These are phyloP conservation scores for Teunomyces tritomae DNA, from an alignment of 805 yeast genomes.

Conservation along the genomic window DNA sequence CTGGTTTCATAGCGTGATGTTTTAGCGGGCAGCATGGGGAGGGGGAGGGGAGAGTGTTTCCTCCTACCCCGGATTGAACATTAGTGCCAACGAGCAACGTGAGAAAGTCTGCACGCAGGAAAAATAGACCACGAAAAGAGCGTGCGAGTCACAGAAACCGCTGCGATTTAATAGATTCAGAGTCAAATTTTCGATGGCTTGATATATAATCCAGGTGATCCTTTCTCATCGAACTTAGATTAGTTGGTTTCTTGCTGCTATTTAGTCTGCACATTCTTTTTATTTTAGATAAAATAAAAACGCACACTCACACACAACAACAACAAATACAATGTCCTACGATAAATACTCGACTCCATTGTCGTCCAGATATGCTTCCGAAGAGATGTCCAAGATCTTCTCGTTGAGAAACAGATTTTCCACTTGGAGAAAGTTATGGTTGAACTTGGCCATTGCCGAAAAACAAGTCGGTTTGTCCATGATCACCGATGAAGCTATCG, in stretches of 20 bases:
- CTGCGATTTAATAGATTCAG: conserved; percentile 1
- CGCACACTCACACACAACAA: background rate
- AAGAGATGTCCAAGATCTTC: conserved; percentile 92
- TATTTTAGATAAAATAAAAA: background rate
- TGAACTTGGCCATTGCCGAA: conserved; percentile 93
- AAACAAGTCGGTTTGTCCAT: conserved; percentile 82
- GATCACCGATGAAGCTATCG: conserved; percentile 87
- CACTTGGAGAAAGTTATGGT: conserved; percentile 98
- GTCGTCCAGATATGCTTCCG: conserved; percentile 95
- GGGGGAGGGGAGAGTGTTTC: too few relatives aligned
- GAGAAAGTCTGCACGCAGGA: too few relatives aligned
- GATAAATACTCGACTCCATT: conserved; percentile 91
- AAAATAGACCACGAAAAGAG: background rate
- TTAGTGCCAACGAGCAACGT: too few relatives aligned
- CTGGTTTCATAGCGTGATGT: too few relatives aligned
- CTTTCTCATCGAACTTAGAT: too few relatives aligned
- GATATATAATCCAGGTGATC: background rate
- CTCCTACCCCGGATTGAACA: background rate
- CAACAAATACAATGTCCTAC: conserved; percentile 28
- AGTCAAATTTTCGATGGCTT: background rate
- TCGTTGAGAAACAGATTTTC: conserved; percentile 92
- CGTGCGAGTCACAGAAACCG: conserved; percentile 3
- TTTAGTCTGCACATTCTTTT: background rate
- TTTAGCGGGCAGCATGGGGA: too few relatives aligned
- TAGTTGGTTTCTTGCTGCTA: background rate